Base-by-base conservation (phyloP, 768 basidiomycete genomes). In the Russula virescens region DNA sequence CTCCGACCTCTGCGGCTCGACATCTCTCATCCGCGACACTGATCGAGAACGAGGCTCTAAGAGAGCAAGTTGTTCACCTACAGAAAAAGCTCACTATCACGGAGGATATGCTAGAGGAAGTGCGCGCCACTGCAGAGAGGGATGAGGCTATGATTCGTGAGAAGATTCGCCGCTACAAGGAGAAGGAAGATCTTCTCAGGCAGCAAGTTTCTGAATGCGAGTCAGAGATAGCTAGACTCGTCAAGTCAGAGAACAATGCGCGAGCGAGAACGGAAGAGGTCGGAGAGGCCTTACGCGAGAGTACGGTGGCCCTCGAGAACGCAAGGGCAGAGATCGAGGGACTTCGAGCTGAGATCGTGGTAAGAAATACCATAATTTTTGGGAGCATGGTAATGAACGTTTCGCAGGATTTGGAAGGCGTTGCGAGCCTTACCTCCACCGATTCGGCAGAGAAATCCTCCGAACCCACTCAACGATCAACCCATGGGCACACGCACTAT, bases 1-100 rank as follows among this genome's bases (percentile, higher is more conserved):
- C 78, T 52, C 72, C 79, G 40, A 62, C 71, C 42, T 71, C 76
- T 5, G 65, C 70, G 10, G 71, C 76, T 1, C 75, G 74, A 8
- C 76, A 77, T 28, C 78, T 82, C 5, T 75, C 83, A 5, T 86
- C 91, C 10, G 95, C 94, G 0, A 82, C 86, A 2, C 85, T 93
- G 70, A 98, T 99, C 66, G 95, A 99, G 73, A 98, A 98, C 69
- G 94, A 98, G 72, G 87, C 84, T 16, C 82, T 98, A 14, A 85
- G 82, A 18, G 94, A 95, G 31, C 95, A 99, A 72, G 81, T 93
- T n/a, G 82, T 84, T 45, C 91, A 98, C 73, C 78, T 96, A 38
- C 88, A 92, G 70, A 84, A 82, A 70, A 89, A 88, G 72, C 80
- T 95, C 31, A 73, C 80, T 2, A 77, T 76, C 43, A 78, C 96